Evolutionary conservation across 2,329 filamentous ascomycete genomes (phyloP), one percentile per base, ranked within the genome.

Genomic region (Ophiosphaerella korrae): DNA sequence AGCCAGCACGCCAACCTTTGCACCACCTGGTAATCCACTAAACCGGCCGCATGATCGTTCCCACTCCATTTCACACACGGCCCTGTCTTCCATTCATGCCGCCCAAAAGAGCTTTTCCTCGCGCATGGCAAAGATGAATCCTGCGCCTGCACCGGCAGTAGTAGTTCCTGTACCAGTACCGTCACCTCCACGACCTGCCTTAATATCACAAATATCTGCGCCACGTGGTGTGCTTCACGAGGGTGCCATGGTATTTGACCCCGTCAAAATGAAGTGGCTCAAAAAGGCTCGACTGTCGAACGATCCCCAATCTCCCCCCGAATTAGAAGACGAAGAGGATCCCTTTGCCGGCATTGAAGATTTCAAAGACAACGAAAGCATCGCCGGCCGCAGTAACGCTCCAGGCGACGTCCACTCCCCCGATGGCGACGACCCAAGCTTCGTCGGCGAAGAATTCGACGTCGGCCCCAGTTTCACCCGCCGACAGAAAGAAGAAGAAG

Each of bases 211-310:
- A 60, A 90, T 97, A 59, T 89, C 88, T 47, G 87, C 63, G 23
- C 71, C 88, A 54, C 90, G 93, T 67, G 92, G 91, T 55, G 88
- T 96, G 12, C 92, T 97, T 74, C 89, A 97, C 32, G 92, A 97
- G 50, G 90, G 92, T n/a, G 91, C 92, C 62, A 99, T 99, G 94
- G 89, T 97, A 8, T 99, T 97, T 71, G 94, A 99, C 69, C 94
- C 94, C 3, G 88, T 91, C 56, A 90, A 90, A 63, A 97, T 99
- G 93, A 95, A 92, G 72, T 99, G 94, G 94, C 82, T 97, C 49
- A 97, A 96, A 74, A 80, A 94, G 2, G 63, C 66, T 24, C 53
- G 79, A 55, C 44, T 56, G 26, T 50, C 66, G 6, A 62, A 64
- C 52, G 73, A 60, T 59, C 74, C 65, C 52, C 71, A 52, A 32